phyloP scores from a whole-genome alignment of 345 rosid genomes.

The Anacardium occidentale region DNA sequence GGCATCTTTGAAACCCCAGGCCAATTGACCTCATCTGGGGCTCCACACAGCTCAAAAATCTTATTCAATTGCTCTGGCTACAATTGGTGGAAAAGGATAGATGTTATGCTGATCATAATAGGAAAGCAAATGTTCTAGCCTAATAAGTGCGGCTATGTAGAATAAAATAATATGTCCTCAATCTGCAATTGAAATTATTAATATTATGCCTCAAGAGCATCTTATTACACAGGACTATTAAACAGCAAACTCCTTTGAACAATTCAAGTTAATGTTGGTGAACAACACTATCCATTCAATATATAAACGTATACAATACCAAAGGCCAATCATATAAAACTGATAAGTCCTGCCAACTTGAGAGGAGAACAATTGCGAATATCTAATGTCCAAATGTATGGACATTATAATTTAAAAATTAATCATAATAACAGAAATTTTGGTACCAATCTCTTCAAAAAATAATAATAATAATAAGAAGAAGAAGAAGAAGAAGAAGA shows the following conservation, averaged over 20 bases:
- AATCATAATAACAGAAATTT: no score
- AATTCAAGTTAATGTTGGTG: not conserved
- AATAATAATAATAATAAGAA: no score
- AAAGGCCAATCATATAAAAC: no score
- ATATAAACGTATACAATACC: not conserved
- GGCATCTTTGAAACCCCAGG: slow-evolving; percentile 76
- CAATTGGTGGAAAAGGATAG: slow-evolving; percentile 18
- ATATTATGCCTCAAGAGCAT: not conserved
- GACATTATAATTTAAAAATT: no score
- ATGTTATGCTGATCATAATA: not conserved
- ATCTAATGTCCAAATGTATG: no score
- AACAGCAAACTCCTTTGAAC: not conserved
- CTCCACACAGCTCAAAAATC: slow-evolving; percentile 76
- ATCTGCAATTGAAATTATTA: not conserved
- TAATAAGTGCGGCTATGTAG: not conserved
- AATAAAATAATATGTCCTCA: not conserved
- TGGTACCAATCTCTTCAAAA: no score
- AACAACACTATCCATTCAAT: not conserved
- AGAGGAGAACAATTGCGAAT: no score
- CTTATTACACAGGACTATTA: not conserved
- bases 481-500: no score
- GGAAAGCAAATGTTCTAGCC: not conserved
- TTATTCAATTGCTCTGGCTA: slow-evolving; percentile 75
- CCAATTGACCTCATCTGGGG: slow-evolving; percentile 73
- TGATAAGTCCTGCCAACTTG: no score